These are phyloP conservation scores for Austroboletus sp. DNA, from an alignment of 1,284 basidiomycete genomes.

Conservation along the genomic window DNA sequence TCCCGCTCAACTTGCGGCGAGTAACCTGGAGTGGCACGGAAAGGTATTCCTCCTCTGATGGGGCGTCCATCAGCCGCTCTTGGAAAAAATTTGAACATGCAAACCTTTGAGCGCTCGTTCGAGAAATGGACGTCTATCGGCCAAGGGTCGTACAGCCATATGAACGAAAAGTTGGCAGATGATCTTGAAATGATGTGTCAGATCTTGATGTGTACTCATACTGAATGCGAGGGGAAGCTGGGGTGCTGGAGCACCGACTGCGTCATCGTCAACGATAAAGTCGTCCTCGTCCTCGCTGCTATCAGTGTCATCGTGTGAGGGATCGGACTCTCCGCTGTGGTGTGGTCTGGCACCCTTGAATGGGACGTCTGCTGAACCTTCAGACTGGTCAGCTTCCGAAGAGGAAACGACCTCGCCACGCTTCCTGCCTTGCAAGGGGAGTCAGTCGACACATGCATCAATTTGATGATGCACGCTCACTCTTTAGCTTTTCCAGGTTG, in stretches of 20 bases:
- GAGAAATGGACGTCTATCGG: constrained; percentile 51
- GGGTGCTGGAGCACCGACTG: constrained; percentile 36
- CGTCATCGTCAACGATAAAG: constrained; percentile 70
- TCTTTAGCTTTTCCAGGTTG: constrained; percentile 56
- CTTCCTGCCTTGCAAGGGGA: constrained; percentile 39
- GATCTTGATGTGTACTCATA: constrained; percentile 67
- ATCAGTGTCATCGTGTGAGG: constrained; percentile 24
- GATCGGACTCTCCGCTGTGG: constrained; percentile 16
- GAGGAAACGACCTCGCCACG: constrained; percentile 38
- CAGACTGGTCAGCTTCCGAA: constrained; percentile 34
- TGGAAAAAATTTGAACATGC: background rate
- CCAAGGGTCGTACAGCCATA: constrained; percentile 56
- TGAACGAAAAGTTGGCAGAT: constrained; percentile 82
- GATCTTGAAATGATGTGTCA: constrained; percentile 73
- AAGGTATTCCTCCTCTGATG: constrained; percentile 60
- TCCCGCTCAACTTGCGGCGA: constrained; percentile 58
- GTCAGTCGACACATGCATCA: constrained; percentile 3
- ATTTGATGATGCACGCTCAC: constrained; percentile 32
- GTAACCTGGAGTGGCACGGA: constrained; percentile 56
- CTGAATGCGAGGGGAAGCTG: constrained; percentile 70
- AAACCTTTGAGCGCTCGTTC: constrained; percentile 48
- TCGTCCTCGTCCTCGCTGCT: constrained; percentile 34
- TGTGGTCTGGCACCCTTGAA: constrained; percentile 29
- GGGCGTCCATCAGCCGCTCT: constrained; percentile 7
- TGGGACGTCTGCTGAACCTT: constrained; percentile 24